Evolutionary conservation across 768 basidiomycete species (phyloP), one percentile per base, ranked within the genome.

Genomic region (Podaxis sp.): DNA sequence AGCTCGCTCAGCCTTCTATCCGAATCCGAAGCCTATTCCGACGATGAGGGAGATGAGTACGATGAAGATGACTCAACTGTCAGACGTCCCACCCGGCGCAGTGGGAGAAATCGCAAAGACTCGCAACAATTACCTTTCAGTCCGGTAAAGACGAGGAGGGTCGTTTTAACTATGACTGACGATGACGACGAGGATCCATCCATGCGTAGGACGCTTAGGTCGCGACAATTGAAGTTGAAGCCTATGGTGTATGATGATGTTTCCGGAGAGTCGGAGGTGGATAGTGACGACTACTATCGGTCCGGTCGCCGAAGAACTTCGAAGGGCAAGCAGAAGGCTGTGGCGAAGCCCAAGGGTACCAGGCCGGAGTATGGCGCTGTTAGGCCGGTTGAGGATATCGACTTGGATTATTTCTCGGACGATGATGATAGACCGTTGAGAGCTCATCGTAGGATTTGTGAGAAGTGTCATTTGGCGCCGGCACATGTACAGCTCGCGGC

Each of bases 381-480:
- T 61, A 81, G 79, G 40, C 67, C 73, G 38, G 70, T 82, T 46
- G 71, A 67, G 28, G 79, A 80, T 52, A 69, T 82, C 38, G 77
- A 80, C 55, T 80, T 82, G 57, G 80, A 83, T 57, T 72, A 75
- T 44, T 77, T 78, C 63, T 83, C 85, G 12, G 86, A 88, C 57
- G 84, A 87, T 46, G 85, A 85, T 36, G 79, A 77, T 2, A 80
- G 74, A n/a, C 69, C 80, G 22, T 76, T 92, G 56, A 74, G 84
- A n/a, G 75, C 73, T 12, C 92, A 93, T 73, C 81, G 90, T 52
- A 66, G 73, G 49, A 73, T 82, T 0, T 93, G 92, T 71, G 91
- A 92, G 71, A 93, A 86, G 70, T 93, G 92, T 64, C 84, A 85
- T 63, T 72, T 75, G 22, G 67, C 65, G 46, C 89, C 92, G 3